Percentiles rank a stretch among this genome's conserved stretches.
Evolutionary conservation across 305 asterid genomes (phyloP).

Genomic region (Fraxinus albicans): DNA sequence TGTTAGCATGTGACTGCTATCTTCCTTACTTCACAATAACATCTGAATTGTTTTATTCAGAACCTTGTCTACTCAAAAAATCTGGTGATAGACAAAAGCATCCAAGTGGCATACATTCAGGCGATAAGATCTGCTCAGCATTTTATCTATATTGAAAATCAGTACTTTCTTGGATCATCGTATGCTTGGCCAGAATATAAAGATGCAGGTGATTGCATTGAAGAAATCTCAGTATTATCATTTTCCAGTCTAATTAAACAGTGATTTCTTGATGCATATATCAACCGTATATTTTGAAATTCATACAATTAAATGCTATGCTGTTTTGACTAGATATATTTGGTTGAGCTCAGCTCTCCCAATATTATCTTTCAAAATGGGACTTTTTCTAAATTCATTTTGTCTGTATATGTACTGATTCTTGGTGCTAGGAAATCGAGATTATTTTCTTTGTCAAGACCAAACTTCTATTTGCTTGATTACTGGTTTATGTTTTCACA

Average conservation of each 20-base stretch:
- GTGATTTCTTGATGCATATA: background rate
- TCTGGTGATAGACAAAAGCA: conserved; percentile 74
- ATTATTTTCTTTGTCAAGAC: conserved; percentile 9
- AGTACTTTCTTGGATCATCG: conserved; percentile 89
- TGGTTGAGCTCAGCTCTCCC: background rate
- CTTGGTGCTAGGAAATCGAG: background rate
- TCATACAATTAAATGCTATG: background rate
- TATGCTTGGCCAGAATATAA: conserved; percentile 85
- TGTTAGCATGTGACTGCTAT: background rate
- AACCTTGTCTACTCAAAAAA: conserved; percentile 65
- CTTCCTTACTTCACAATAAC: conserved; percentile 4
- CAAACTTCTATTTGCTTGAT: conserved; percentile 15
- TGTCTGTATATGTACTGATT: background rate
- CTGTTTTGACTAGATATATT: background rate
- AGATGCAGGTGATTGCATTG: conserved; percentile 63
- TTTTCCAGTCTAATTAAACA: background rate
- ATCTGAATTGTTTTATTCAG: conserved; percentile 39
- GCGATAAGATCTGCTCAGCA: conserved; percentile 92
- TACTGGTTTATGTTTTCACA: background rate
- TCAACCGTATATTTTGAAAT: background rate
- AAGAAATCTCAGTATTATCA: background rate
- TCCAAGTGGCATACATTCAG: conserved; percentile 84
- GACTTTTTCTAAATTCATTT: background rate
- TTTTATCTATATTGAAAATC: conserved; percentile 84
- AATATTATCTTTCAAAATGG: background rate